phyloP scores from a whole-genome alignment of 495 filamentous ascomycete species.

The Tuber aestivum region DNA sequence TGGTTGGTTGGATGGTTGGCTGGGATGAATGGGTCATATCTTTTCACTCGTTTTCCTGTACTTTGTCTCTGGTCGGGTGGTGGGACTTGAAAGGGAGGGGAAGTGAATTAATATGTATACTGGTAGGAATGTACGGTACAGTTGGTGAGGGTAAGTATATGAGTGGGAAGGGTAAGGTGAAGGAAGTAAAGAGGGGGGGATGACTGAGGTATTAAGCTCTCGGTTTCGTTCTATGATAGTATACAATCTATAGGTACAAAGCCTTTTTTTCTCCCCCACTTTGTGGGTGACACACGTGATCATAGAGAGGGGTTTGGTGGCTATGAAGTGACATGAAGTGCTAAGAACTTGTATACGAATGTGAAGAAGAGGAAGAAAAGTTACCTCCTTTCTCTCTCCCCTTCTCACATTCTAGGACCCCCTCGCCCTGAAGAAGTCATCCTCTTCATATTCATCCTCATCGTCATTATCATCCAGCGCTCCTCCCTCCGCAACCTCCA shows the following conservation, averaged over 20 bases:
- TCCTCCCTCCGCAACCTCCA: conserved; percentile 44
- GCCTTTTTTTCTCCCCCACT: not conserved
- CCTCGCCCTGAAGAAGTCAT: conserved; percentile 37
- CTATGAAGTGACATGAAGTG: not conserved
- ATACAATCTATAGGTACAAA: not conserved
- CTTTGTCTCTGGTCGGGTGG: not conserved
- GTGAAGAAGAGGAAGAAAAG: not conserved
- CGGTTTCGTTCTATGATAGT: not conserved
- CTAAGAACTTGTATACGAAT: not conserved
- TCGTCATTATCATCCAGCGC: conserved; percentile 45
- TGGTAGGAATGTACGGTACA: not conserved
- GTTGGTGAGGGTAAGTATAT: not conserved
- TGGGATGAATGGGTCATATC: not conserved
- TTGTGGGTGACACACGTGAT: not conserved
- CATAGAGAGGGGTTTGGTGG: not conserved
- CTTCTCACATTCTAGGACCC: conserved; percentile 18
- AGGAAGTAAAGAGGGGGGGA: not conserved
- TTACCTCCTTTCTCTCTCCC: not conserved
- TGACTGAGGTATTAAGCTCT: not conserved
- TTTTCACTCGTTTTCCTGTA: not conserved
- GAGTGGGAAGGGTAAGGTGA: not conserved
- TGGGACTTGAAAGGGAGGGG: not conserved
- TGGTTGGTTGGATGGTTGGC: not conserved
- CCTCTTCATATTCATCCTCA: conserved; percentile 36
- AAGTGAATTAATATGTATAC: not conserved